Evolutionary conservation across 306 rosid genomes (phyloP), one percentile per base, ranked within the genome.

Genomic region (Malus asiatica): DNA sequence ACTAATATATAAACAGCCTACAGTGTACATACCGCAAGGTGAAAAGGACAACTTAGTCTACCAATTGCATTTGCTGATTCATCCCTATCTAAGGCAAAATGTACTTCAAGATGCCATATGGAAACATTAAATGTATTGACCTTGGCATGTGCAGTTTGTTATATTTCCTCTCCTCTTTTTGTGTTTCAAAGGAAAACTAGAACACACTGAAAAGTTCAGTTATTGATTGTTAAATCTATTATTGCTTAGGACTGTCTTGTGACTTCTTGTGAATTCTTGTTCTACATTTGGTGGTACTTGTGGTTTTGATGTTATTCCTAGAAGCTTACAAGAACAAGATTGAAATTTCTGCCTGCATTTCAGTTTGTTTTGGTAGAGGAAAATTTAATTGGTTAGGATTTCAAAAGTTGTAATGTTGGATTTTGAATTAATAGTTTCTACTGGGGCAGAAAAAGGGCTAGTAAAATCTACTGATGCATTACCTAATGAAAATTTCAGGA

Each of bases 11-110:
- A 11, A 30, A 30, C 20, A 14, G n/a, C 68, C 68, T 35, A 9
- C 29, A 33, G 13, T 66, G 29, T 66, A 66, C 22, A 30, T 11
- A 11, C 27, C 4, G 70, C 6, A 66, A 35, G 70, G 13, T 10
- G 29, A 66, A 64, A 66, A 90, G 83, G 93, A 91, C 78, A 89
- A 91, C 63, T 91, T 93, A 35, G 11, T 20, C 11, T 66, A 9
- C 48, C 70, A 35, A 33, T 4, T 66, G 13, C 10, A 1, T 66
- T 20, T 38, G 20, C 16, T 64, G 45, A 64, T 61, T 27, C 10
- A 61, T 27, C 66, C 8, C 4, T 13, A 27, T 14, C 35, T 61
- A 25, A 12, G 10, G 62, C 3, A 20, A 57, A 19, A 8, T 57
- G 62, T 57, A 9, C 4, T 57, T 22, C 62, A 57, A 20, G 20